A percentile compares a stretch with the other conserved stretches of the same genome.
Evolutionary conservation across 2,329 filamentous ascomycete species (phyloP).

Genomic region (Lachnum nothofagi): DNA sequence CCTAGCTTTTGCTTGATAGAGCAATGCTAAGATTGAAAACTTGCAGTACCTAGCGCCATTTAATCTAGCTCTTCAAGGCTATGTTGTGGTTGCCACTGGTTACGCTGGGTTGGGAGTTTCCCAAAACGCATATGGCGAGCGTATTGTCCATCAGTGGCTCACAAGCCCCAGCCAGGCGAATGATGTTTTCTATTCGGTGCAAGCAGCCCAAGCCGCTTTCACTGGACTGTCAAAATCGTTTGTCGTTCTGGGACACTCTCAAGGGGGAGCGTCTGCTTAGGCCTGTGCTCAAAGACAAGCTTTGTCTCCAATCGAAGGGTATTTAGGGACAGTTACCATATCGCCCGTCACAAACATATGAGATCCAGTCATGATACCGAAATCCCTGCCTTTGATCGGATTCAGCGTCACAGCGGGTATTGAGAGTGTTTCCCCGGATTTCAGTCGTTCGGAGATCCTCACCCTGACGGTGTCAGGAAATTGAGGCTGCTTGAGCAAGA

Average conservation of each 20-base stretch:
- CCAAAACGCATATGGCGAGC: constrained; percentile 30
- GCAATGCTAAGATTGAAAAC: too few relatives aligned
- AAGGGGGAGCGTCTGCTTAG: constrained; percentile 45
- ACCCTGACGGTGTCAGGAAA: too few relatives aligned
- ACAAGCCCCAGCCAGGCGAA: constrained; percentile 36
- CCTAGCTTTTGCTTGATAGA: too few relatives aligned
- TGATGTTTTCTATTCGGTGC: constrained; percentile 40
- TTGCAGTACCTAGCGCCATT: constrained; percentile 38
- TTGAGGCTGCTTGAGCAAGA: too few relatives aligned
- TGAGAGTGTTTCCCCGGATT: too few relatives aligned
- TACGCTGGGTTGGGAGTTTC: constrained; percentile 42
- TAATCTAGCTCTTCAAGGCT: constrained; percentile 38
- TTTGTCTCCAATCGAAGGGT: constrained; percentile 5
- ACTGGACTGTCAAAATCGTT: constrained; percentile 35
- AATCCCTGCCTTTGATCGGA: too few relatives aligned
- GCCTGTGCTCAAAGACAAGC: constrained; percentile 29
- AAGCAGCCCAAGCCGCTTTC: constrained; percentile 41
- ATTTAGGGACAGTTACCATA: constrained; percentile 10
- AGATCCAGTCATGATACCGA: too few relatives aligned
- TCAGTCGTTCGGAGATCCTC: too few relatives aligned
- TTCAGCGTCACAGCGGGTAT: too few relatives aligned
- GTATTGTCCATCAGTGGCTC: constrained; percentile 40
- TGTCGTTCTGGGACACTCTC: constrained; percentile 42
- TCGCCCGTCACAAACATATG: constrained; percentile 7
- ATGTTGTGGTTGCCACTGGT: constrained; percentile 42